Evolutionary conservation across 1,139 yeast genomes (phyloP).

Genomic region (Insectozyma bohioensis): DNA sequence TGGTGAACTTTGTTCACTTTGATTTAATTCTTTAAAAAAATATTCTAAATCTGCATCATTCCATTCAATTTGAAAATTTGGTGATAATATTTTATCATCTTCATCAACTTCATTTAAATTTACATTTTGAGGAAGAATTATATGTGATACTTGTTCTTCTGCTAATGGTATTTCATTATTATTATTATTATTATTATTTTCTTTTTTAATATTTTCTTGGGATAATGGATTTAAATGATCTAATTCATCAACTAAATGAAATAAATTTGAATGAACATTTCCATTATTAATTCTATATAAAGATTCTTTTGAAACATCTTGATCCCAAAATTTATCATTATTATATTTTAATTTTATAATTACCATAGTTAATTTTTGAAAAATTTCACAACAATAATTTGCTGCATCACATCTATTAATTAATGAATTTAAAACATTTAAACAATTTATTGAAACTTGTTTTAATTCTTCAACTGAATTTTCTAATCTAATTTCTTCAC

Average conservation of each 20-base stretch:
- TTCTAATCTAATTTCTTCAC: conserved; percentile 49
- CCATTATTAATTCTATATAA: conserved; percentile 21
- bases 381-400: conserved; percentile 64
- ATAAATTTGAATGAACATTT: conserved; percentile 39
- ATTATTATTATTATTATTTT: too few species aligned
- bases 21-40: conserved; percentile 45
- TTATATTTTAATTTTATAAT: conserved; percentile 63
- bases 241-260: conserved; percentile 22
- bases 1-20: conserved; percentile 7
- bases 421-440: conserved; percentile 60
- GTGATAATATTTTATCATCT: background rate
- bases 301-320: conserved; percentile 14
- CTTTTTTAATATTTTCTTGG: background rate
- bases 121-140: too few species aligned
- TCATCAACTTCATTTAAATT: background rate
- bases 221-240: conserved; percentile 12
- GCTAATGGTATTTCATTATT: background rate
- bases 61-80: conserved; percentile 10
- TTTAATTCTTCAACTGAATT: conserved; percentile 55
- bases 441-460: conserved; percentile 54
- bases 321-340: conserved; percentile 3
- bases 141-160: too few species aligned
- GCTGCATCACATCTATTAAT: conserved; percentile 81
- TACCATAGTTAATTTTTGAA: conserved; percentile 70
- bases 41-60: conserved; percentile 31